Conservation (phyloP, 2,329 filamentous ascomycete species). For the Microdochium nivale region DNA sequence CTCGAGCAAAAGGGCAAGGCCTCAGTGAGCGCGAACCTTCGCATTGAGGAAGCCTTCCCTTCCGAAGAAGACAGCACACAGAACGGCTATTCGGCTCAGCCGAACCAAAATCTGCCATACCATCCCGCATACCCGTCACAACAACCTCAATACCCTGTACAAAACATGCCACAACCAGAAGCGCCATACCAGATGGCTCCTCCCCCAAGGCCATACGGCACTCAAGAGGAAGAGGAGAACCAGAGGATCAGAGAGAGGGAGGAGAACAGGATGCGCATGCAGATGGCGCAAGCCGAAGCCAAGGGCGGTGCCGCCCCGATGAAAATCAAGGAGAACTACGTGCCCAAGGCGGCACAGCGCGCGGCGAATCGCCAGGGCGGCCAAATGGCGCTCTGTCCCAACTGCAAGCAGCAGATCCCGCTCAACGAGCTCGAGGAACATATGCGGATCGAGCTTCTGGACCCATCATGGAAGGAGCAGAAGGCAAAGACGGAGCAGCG, state of each 20-base stretch:
- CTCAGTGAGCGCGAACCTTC: slow-evolving; percentile 70
- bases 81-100: slow-evolving; percentile 33
- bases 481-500: slow-evolving; percentile 81
- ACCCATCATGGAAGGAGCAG: slow-evolving; percentile 93
- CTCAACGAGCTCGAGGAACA: slow-evolving; percentile 83
- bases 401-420: slow-evolving; percentile 85
- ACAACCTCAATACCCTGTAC: slow-evolving; percentile 20
- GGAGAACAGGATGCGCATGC: slow-evolving; percentile 46
- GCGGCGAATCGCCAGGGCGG: slow-evolving; percentile 53
- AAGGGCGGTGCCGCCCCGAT: slow-evolving; percentile 61
- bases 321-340: slow-evolving; percentile 90
- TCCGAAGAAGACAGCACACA: slow-evolving; percentile 60
- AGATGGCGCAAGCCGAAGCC: slow-evolving; percentile 69
- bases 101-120: slow-evolving; percentile 32
- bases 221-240: slow-evolving; percentile 54
- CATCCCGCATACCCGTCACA: slow-evolving; percentile 33
- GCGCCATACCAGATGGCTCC: slow-evolving; percentile 22
- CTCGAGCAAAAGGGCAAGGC: slow-evolving; percentile 91
- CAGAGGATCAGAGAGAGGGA: slow-evolving; percentile 55
- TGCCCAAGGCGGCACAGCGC: slow-evolving; percentile 71
- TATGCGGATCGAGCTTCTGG: slow-evolving; percentile 89
- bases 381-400: slow-evolving; percentile 74
- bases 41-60: slow-evolving; percentile 93
- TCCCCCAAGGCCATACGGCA: slow-evolving; percentile 21
- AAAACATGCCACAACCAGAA: slow-evolving; percentile 29